Evolutionary conservation across 2,329 filamentous ascomycete species (phyloP), one percentile per base, ranked within the genome.

Genomic region (Colletotrichum gloeosporioides): DNA sequence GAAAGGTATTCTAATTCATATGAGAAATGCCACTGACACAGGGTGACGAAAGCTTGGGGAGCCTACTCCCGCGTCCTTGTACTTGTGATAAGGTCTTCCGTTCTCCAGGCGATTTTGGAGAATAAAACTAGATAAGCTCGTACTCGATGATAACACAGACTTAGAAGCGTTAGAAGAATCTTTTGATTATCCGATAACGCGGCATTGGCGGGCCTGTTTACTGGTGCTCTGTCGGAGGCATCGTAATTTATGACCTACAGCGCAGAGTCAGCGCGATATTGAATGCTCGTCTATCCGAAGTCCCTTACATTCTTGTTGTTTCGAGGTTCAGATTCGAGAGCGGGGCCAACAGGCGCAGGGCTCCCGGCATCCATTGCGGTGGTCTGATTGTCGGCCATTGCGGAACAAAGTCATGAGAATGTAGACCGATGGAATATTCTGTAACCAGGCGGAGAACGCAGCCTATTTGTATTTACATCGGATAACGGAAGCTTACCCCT

Each of bases 21-120:
- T 68, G 8, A 68, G 49, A 29, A 69, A 22, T 49, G 3, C 39
- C 9, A 12, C 6, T 18, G 18, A 1, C 39, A 49, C 9, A 6
- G 39, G 5, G 39, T 5, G 4, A n/a, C 39, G 10, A n/a, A n/a
- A 49, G 5, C n/a, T 6, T 22, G 18, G 44, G 18, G 44, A 22
- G 44, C 78, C 29, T 72, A 81, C 79, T 81, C 34, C 80, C 81
- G 31, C 81, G 31, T 79, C 77, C 55, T 79, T 79, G 68, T 80
- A 65, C 1, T 18, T 27, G 34, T 77, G 76, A 39, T 76, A 77
- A 1, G 76, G 76, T 5, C 76, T 34, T 6, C 72, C 72, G 8
- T 77, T 77, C 7, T 77, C 76, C 5, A 69, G 3, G 4, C 69
- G 69, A 8, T 73, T 39, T 2, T 69, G 27, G 4, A 62, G 13